phyloP scores from a whole-genome alignment of 805 yeast species.

The Pichia pseudocactophila region DNA sequence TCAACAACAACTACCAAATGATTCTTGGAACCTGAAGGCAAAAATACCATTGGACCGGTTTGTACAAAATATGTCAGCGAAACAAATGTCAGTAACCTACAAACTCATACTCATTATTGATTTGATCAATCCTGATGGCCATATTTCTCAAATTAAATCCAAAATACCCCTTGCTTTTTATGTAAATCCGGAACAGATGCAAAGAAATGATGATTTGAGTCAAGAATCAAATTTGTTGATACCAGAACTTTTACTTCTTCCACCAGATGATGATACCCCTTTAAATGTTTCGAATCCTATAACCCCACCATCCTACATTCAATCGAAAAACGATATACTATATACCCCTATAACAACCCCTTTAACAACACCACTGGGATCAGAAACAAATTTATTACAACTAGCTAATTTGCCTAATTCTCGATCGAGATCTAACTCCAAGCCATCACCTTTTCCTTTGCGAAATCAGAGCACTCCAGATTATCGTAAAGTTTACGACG shows the following conservation, averaged over 20 bases:
- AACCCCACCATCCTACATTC: background rate
- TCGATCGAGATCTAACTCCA: too few relatives aligned
- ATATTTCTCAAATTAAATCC: conserved; percentile 42
- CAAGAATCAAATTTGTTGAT: background rate
- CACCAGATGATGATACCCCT: background rate
- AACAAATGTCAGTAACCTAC: conserved; percentile 38
- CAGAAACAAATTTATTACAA: background rate
- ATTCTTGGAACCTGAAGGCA: conserved; percentile 39
- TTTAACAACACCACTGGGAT: background rate
- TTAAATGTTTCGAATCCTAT: background rate
- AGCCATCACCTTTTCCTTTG: background rate
- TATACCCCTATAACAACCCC: background rate
- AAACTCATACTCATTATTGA: conserved; percentile 36
- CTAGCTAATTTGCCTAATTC: background rate
- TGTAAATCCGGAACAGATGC: conserved; percentile 28
- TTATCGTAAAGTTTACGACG: conserved; percentile 22
- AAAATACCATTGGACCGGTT: conserved; percentile 30
- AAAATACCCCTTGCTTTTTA: conserved; percentile 40
- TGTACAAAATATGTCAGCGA: conserved; percentile 35
- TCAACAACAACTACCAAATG: conserved; percentile 28
- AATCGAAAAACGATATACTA: background rate
- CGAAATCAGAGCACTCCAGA: conserved; percentile 17
- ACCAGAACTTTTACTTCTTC: background rate
- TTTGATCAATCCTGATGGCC: conserved; percentile 41
- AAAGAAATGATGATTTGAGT: background rate